Evolutionary conservation across 805 yeast species (phyloP).

Genomic region (Metschnikowia corniflorae): DNA sequence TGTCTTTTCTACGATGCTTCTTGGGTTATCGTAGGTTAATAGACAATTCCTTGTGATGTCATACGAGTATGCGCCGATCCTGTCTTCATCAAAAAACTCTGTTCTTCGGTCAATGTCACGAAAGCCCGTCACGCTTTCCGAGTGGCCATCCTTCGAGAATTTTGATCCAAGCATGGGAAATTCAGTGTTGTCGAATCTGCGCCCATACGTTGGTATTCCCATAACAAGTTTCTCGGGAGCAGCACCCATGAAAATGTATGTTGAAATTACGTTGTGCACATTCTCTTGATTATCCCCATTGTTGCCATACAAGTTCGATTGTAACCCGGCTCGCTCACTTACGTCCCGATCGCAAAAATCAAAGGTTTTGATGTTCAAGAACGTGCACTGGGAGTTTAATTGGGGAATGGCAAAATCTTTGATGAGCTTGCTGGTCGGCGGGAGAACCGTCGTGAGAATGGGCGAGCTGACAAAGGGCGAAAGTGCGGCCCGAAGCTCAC

Average conservation of each 20-base stretch:
- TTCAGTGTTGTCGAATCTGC: no score
- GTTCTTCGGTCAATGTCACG: conserved; percentile 49
- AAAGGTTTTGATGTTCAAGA: conserved; percentile 90
- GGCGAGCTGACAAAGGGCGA: conserved; percentile 30
- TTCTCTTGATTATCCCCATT: conserved; percentile 41
- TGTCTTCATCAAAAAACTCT: conserved; percentile 50
- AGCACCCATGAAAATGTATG: conserved; percentile 43
- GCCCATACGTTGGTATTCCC: conserved; percentile 89
- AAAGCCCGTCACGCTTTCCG: conserved; percentile 47
- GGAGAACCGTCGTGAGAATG: conserved; percentile 70
- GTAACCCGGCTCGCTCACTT: conserved; percentile 60
- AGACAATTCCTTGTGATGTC: conserved; percentile 11
- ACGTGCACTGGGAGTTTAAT: conserved; percentile 57
- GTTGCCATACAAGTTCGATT: conserved; percentile 57
- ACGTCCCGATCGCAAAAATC: conserved; percentile 76
- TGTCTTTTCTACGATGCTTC: conserved; percentile 55
- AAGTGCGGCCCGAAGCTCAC: conserved; percentile 37
- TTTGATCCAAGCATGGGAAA: no score
- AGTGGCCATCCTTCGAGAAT: conserved; percentile 32
- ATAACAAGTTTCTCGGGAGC: conserved; percentile 52
- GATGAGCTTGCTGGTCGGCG: conserved; percentile 55
- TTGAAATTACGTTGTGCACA: conserved; percentile 46
- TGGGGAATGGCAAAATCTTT: conserved; percentile 40
- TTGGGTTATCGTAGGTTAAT: conserved; percentile 57
- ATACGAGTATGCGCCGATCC: conserved; percentile 40